Percentiles rank a stretch among this genome's conserved stretches.
Evolutionary conservation across 108 stramenopile species (phyloP).

Genomic region (Epipyxis sp.): DNA sequence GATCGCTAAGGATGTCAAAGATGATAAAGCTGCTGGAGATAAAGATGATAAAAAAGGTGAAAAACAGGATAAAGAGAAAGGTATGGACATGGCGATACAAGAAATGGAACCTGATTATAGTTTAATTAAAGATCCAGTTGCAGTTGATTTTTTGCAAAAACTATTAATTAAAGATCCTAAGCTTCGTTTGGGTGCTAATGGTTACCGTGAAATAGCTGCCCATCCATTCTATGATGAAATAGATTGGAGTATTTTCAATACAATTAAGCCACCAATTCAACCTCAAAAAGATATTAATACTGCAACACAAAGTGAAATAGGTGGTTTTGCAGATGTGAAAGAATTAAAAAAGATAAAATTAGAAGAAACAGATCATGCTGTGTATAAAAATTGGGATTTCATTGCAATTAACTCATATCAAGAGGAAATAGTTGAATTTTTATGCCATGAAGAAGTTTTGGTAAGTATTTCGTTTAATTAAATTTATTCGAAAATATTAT

Average conservation of each 20-base stretch:
- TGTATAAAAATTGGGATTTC: conserved; percentile 52
- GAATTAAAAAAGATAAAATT: neutral
- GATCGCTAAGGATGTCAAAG: too few species aligned
- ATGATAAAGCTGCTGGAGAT: conserved; percentile 71
- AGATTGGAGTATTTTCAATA: conserved; percentile 76
- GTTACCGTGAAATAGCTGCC: conserved; percentile 82
- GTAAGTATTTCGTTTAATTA: too few species aligned
- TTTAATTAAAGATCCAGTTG: conserved; percentile 61
- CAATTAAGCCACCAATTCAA: conserved; percentile 69
- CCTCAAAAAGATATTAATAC: conserved; percentile 90
- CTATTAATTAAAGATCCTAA: conserved; percentile 74
- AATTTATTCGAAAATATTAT: too few species aligned
- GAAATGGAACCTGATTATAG: conserved; percentile 70
- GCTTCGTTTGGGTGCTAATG: conserved; percentile 69
- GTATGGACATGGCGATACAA: conserved; percentile 49
- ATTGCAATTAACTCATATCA: conserved; percentile 38
- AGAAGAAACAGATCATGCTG: conserved; percentile 35
- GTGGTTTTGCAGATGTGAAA: conserved; percentile 36
- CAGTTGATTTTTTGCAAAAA: conserved; percentile 70
- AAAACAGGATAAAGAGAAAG: conserved; percentile 54
- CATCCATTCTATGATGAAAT: conserved; percentile 80
- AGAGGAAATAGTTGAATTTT: conserved; percentile 47
- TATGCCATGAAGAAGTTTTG: too few species aligned
- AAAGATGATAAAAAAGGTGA: conserved; percentile 81
- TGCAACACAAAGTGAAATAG: conserved; percentile 41